Evolutionary conservation across 176 grass and related monocot species (phyloP).

Genomic region (Eragrostis nindensis): DNA sequence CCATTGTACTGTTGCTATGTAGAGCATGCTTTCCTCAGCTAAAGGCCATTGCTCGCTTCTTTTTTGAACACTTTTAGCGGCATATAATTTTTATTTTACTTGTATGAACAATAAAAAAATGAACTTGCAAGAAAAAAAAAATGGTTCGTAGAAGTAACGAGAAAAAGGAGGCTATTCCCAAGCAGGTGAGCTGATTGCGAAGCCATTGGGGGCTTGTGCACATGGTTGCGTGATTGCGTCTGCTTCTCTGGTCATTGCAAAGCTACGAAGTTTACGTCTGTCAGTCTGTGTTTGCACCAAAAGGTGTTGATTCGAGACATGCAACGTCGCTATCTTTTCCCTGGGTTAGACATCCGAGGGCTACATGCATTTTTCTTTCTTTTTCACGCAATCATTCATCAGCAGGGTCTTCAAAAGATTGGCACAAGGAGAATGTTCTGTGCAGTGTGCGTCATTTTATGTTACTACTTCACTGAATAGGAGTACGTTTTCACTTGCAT

Average conservation of each 20-base stretch:
- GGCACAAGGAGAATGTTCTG: constrained; percentile 41
- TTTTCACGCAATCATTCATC: constrained; percentile 33
- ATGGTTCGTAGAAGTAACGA: neutral
- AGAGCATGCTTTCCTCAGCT: neutral
- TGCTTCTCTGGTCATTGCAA: neutral
- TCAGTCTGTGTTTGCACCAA: neutral
- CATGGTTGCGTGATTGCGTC: neutral
- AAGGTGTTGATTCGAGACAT: neutral
- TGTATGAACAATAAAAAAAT: neutral
- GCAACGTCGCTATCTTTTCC: neutral
- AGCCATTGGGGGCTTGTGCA: neutral
- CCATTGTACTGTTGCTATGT: neutral
- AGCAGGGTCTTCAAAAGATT: constrained; percentile 32
- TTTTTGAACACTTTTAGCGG: neutral
- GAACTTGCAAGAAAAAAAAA: neutral
- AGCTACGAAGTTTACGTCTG: neutral
- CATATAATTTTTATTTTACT: neutral
- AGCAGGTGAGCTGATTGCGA: neutral
- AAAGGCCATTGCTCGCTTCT: neutral
- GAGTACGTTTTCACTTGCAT: too few relatives aligned
- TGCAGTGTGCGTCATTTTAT: neutral
- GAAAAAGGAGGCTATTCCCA: neutral
- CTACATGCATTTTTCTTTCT: neutral
- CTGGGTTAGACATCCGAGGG: neutral
- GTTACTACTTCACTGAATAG: neutral